These are phyloP conservation scores for Phalaenopsis equestris DNA, from an alignment of 106 monocot species.

Conservation along the genomic window DNA sequence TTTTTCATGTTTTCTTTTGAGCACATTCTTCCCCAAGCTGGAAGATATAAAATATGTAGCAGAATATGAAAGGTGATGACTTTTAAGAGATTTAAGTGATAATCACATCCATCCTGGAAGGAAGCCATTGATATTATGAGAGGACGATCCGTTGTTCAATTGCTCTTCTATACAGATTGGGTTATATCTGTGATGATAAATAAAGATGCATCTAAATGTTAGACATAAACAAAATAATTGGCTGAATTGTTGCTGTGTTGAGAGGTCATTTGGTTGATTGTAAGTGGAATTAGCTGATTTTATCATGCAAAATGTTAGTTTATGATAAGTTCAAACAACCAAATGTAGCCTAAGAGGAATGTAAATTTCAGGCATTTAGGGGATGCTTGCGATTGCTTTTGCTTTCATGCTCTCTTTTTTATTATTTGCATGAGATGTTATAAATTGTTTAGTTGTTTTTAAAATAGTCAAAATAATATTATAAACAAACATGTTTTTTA, in stretches of 20 bases:
- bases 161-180: conserved; percentile 3
- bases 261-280: no score
- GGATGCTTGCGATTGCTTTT: no score
- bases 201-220: no score
- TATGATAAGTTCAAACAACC: background rate
- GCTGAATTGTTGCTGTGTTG: no score
- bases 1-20: conserved; percentile 1
- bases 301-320: no score
- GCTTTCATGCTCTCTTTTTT: no score
- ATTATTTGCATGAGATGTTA: no score
- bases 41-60: background rate
- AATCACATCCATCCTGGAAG: conserved; percentile 8
- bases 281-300: no score
- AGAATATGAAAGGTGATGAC: background rate
- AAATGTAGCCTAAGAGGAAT: background rate
- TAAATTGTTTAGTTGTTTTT: no score
- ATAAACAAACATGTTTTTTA: no score
- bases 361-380: background rate
- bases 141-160: background rate
- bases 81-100: background rate
- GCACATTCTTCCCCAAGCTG: background rate
- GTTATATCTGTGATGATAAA: background rate
- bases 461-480: no score
- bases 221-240: no score
- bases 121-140: conserved; percentile 2